Conservation (phyloP, 2,329 filamentous ascomycete genomes). For the Ceratocystis destructans region DNA sequence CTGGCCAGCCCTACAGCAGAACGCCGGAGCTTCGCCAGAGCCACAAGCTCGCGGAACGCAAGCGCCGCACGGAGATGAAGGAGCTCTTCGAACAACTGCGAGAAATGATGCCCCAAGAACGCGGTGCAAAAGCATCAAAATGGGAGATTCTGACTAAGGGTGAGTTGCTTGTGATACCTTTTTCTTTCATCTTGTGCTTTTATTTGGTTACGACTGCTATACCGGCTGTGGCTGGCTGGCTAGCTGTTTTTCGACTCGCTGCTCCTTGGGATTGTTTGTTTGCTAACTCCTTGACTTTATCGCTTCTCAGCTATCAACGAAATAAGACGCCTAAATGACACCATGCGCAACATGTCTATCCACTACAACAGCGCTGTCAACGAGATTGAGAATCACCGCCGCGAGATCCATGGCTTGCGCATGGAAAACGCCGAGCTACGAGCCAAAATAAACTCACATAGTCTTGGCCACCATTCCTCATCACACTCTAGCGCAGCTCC, state of each 20-base stretch:
- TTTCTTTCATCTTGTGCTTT: neutral
- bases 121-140: conserved; percentile 74
- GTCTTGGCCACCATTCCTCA: neutral
- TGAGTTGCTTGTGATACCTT: conserved; percentile 28
- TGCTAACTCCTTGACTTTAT: neutral
- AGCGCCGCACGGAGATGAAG: conserved; percentile 79
- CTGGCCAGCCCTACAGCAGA: conserved; percentile 63
- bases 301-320: conserved; percentile 43
- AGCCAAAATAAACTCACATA: conserved; percentile 23
- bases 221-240: too few relatives aligned
- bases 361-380: conserved; percentile 31
- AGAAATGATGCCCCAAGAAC: conserved; percentile 64
- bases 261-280: conserved; percentile 2
- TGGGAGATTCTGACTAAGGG: conserved; percentile 83
- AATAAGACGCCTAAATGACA: conserved; percentile 41
- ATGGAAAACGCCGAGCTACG: conserved; percentile 38
- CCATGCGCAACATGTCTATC: conserved; percentile 34
- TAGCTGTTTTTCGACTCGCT: too few relatives aligned
- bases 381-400: conserved; percentile 37
- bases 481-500: conserved; percentile 23
- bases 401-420: conserved; percentile 35
- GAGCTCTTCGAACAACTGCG: conserved; percentile 70
- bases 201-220: too few relatives aligned
- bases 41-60: conserved; percentile 74
- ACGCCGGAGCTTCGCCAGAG: conserved; percentile 71